Evolutionary conservation across 2,329 filamentous ascomycete species (phyloP).

Genomic region (Fusarium heterosporum): DNA sequence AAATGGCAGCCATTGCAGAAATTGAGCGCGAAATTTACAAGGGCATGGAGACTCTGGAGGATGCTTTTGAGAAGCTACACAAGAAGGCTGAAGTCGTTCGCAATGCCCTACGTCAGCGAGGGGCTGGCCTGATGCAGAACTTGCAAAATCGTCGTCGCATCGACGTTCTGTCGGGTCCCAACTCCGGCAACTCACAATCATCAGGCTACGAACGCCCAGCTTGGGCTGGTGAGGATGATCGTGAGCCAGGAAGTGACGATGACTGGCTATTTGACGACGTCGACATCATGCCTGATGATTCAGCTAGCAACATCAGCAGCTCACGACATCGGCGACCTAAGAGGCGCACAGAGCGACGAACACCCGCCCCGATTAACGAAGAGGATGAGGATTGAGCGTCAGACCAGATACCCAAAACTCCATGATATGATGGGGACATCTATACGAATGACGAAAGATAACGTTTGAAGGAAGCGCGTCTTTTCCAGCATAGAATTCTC

Average conservation of each 20-base stretch:
- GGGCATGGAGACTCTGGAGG: constrained; percentile 94
- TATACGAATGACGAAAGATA: constrained; percentile 38
- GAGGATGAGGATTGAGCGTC: constrained; percentile 70
- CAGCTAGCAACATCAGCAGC: constrained; percentile 82
- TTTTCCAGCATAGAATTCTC: constrained; percentile 38
- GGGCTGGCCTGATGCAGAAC: constrained; percentile 77
- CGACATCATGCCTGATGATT: constrained; percentile 80
- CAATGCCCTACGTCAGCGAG: constrained; percentile 81
- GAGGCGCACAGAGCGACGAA: constrained; percentile 74
- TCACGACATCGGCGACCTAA: constrained; percentile 75
- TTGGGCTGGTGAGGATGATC: constrained; percentile 56
- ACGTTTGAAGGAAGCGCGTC: constrained; percentile 36
- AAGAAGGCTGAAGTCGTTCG: constrained; percentile 84
- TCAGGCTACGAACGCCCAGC: constrained; percentile 59
- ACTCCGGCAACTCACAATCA: constrained; percentile 60
- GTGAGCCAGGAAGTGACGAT: constrained; percentile 66
- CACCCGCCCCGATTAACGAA: constrained; percentile 79
- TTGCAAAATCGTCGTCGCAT: constrained; percentile 70
- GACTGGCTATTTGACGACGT: constrained; percentile 69
- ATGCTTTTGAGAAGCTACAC: constrained; percentile 94
- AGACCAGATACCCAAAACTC: constrained; percentile 11
- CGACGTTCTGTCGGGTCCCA: constrained; percentile 63
- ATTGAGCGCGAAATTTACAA: constrained; percentile 93
- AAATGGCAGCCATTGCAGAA: constrained; percentile 89
- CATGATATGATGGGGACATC: constrained; percentile 3